These are phyloP conservation scores for Pleurostoma richardsiae DNA, from an alignment of 2,329 filamentous ascomycete species.

Conservation along the genomic window DNA sequence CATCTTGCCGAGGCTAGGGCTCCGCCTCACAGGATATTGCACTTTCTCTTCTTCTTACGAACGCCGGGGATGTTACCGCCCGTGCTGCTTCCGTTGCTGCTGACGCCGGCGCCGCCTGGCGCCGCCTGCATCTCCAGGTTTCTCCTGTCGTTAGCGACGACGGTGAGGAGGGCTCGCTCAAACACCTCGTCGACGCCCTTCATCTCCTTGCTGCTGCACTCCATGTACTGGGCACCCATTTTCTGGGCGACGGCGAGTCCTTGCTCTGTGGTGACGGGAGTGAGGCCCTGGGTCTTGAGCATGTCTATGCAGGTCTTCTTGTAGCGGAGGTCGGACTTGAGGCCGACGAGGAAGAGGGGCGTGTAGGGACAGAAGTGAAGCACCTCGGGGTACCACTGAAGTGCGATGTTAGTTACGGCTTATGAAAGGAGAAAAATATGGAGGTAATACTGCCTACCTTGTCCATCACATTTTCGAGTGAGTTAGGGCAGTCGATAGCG, in stretches of 20 bases:
- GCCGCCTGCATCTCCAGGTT: conserved; percentile 48
- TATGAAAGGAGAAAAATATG: background rate
- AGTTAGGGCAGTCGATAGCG: conserved; percentile 97
- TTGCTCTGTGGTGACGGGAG: conserved; percentile 88
- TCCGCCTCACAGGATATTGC: conserved; percentile 60
- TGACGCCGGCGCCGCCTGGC: conserved; percentile 20
- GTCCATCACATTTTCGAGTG: conserved; percentile 96
- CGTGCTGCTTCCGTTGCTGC: conserved; percentile 29
- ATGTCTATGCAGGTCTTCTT: conserved; percentile 98
- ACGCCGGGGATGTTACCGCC: conserved; percentile 30
- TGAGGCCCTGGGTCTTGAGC: conserved; percentile 95
- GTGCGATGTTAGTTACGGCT: conserved; percentile 16
- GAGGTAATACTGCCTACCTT: conserved; percentile 45
- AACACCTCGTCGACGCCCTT: conserved; percentile 95
- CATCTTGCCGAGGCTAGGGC: background rate
- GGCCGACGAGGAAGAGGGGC: conserved; percentile 87
- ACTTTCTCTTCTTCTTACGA: conserved; percentile 76
- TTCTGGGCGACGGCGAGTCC: conserved; percentile 82
- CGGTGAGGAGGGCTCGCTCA: conserved; percentile 82
- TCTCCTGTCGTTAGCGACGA: conserved; percentile 74
- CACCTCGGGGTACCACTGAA: conserved; percentile 97
- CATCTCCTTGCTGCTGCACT: conserved; percentile 98
- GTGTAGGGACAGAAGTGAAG: conserved; percentile 98
- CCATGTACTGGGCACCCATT: conserved; percentile 95
- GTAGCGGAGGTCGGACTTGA: conserved; percentile 93